Evolutionary conservation across 1,139 yeast species (phyloP), one percentile per base, ranked within the genome.

Genomic region (Scheffersomyces parashehatae): DNA sequence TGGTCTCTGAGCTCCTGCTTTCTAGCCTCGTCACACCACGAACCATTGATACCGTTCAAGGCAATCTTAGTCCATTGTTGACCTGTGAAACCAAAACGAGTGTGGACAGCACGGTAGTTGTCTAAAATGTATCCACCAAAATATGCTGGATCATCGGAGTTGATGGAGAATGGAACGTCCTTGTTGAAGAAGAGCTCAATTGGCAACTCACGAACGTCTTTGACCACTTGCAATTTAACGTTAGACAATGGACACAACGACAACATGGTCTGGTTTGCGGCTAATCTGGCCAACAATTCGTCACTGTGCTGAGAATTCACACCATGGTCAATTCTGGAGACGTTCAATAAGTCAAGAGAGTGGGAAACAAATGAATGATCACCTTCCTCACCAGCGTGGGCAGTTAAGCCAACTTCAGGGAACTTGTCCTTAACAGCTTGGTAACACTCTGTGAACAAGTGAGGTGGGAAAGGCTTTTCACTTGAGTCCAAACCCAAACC

Each of bases 361-460:
- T 73, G 71, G 10, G 67, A 51, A 32, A 87, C 86, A 52, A 71
- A 85, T 12, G 79, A 73, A 37, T 87, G 81, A 50, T 84, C 88
- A 41, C 93, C 95, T 67, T 87, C 95, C 65, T 87, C 95, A 53
- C 95, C 95, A 3, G 93, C 95, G 60, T 87, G 95, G 2, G 95
- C 93, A 31, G 95, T 87, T 42, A 84, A 70, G 35, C 81, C 77
- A 44, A 82, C 74, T 39, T 73, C 59, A 28, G 83, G 80, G 54
- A 69, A 76, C 35, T 68, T 55, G 16, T 67, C 64, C 41, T 69
- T 69, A 8, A 85, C 73, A 15, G 63, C 57, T 10, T 65, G 55
- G 59, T 82, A 87, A 60, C 89, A 82, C 37, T 83, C 86, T 13
- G 65, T 65, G 56, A 86, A 87, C 35, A 82, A 56, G 42, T 77